Conservation (phyloP, 306 rosid genomes). For the Cucurbita moschata region DNA sequence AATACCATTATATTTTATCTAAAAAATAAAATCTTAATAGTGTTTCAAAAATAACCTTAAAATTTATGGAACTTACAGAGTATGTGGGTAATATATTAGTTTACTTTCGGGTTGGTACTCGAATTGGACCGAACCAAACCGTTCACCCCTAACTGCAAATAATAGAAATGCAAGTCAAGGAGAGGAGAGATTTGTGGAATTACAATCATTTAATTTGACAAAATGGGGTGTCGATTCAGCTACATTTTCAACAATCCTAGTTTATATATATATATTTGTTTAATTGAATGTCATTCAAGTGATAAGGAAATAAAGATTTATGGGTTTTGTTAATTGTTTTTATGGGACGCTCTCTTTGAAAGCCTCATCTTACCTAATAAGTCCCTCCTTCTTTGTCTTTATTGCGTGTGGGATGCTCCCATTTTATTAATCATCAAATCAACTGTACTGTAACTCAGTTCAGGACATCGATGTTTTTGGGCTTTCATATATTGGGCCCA, state of each 20-base stretch:
- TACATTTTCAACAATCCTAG: no score
- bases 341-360: slow-evolving; percentile 4
- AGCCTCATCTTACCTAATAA: slow-evolving; percentile 1
- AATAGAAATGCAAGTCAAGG: no score
- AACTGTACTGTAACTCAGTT: neutral
- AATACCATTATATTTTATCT: no score
- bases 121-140: no score
- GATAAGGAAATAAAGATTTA: neutral
- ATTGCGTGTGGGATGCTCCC: slow-evolving; percentile 5
- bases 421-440: neutral
- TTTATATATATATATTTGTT: no score
- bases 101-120: no score
- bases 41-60: no score
- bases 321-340: neutral
- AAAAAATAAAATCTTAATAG: no score
- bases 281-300: neutral
- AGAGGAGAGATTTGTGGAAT: neutral
- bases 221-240: neutral
- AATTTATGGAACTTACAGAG: no score
- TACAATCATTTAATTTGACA: slow-evolving; percentile 1
- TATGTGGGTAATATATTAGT: no score
- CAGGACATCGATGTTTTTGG: no score
- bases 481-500: neutral
- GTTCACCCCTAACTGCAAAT: no score
- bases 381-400: neutral